A percentile compares a stretch with the other conserved stretches of the same genome.
These are phyloP conservation scores for Candida patagonica DNA, from an alignment of 805 yeast genomes.

Conservation along the genomic window DNA sequence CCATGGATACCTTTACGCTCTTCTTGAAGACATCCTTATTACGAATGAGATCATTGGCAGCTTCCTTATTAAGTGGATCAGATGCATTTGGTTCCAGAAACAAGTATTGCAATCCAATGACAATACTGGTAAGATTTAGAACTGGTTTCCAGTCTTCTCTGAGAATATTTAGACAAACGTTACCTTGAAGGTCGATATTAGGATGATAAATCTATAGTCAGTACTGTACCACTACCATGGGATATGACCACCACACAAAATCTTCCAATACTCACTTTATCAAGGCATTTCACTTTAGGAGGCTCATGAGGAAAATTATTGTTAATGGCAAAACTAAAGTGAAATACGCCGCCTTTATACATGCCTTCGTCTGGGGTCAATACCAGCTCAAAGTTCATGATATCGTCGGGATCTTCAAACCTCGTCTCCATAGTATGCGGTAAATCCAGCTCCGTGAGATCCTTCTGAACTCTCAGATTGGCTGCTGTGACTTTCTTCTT, in stretches of 20 bases:
- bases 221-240: not conserved
- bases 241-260: not conserved
- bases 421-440: constrained; percentile 47
- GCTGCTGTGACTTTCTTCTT: constrained; percentile 45
- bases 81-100: constrained; percentile 85
- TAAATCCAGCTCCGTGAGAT: constrained; percentile 58
- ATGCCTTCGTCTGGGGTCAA: constrained; percentile 66
- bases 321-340: constrained; percentile 55
- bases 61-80: constrained; percentile 89
- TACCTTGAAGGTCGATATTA: constrained; percentile 83
- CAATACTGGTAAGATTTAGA: constrained; percentile 65
- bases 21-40: constrained; percentile 41
- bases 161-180: constrained; percentile 81
- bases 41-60: constrained; percentile 48
- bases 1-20: constrained; percentile 56
- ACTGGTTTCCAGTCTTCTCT: constrained; percentile 98
- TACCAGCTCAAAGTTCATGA: constrained; percentile 50
- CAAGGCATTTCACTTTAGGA: constrained; percentile 44
- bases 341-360: constrained; percentile 60
- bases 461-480: constrained; percentile 64
- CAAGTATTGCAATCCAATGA: constrained; percentile 76
- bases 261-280: constrained; percentile 17
- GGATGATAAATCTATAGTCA: constrained; percentile 71
- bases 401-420: constrained; percentile 44
- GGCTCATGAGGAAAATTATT: constrained; percentile 86